A percentile compares a stretch with the other conserved stretches of the same genome.
Conservation (phyloP, 192 early-diverging fungal genomes). For the Coemansia sp. region DNA sequence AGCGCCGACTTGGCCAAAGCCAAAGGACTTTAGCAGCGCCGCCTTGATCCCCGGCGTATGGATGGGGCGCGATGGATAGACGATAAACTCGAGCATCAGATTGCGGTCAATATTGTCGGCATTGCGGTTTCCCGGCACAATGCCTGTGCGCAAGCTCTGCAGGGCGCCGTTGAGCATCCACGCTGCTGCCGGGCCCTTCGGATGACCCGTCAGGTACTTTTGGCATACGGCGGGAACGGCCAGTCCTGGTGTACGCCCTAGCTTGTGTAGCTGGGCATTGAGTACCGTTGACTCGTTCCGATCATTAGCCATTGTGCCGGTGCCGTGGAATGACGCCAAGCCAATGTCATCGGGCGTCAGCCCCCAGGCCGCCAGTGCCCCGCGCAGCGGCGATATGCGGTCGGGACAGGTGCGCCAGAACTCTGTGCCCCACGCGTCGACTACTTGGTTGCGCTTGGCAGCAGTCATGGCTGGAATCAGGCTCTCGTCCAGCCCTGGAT, state of each 20-base stretch:
- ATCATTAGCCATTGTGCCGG: slow-evolving; percentile 92
- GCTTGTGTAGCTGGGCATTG: slow-evolving; percentile 79
- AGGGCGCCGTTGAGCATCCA: slow-evolving; percentile 97
- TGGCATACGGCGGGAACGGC: slow-evolving; percentile 80
- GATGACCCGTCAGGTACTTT: slow-evolving; percentile 91
- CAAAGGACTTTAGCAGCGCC: slow-evolving; percentile 68
- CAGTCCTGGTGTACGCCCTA: slow-evolving; percentile 83
- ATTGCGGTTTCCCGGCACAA: slow-evolving; percentile 94
- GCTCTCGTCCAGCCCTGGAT: neutral
- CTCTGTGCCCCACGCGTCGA: slow-evolving; percentile 76
- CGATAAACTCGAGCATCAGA: slow-evolving; percentile 74
- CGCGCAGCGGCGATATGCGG: slow-evolving; percentile 78
- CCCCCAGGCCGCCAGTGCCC: slow-evolving; percentile 83
- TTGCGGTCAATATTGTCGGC: slow-evolving; percentile 46
- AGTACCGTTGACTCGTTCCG: slow-evolving; percentile 88
- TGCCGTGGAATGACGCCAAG: slow-evolving; percentile 94
- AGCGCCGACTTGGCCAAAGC: slow-evolving; percentile 72
- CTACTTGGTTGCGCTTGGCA: slow-evolving; percentile 63
- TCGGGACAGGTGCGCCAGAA: slow-evolving; percentile 67
- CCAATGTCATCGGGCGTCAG: slow-evolving; percentile 90
- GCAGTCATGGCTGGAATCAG: slow-evolving; percentile 57
- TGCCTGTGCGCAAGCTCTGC: slow-evolving; percentile 78
- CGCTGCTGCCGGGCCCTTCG: slow-evolving; percentile 93
- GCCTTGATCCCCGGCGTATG: slow-evolving; percentile 62
- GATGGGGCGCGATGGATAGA: slow-evolving; percentile 73